Conservation (phyloP, 176 grass and related monocot species). For the Microstegium vimineum region DNA sequence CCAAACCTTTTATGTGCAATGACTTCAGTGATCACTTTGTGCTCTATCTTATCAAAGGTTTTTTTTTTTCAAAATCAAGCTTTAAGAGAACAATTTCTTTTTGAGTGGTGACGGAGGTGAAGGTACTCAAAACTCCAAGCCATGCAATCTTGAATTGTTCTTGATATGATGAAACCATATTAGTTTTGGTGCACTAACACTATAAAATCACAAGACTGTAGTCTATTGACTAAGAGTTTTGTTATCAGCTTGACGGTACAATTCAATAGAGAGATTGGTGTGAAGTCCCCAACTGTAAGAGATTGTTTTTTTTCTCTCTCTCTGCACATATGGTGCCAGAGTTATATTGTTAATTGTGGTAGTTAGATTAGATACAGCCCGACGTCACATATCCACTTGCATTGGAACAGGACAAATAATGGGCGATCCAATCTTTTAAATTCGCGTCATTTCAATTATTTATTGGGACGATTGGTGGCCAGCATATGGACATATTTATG, state of each 20-base stretch:
- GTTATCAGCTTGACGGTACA: fast-evolving
- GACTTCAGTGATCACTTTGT: fast-evolving
- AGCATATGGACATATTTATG: too few relatives aligned
- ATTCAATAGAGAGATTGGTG: neutral
- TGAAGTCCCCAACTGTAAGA: fast-evolving
- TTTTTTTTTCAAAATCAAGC: neutral
- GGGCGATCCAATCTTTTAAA: neutral
- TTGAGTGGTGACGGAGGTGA: fast-evolving
- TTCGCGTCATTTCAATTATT: neutral
- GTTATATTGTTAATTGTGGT: too few relatives aligned
- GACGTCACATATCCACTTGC: too few relatives aligned
- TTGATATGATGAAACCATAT: neutral
- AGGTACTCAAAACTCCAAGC: neutral
- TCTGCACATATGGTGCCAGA: too few relatives aligned
- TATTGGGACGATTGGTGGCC: too few relatives aligned
- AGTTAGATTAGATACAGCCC: too few relatives aligned
- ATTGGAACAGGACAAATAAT: too few relatives aligned
- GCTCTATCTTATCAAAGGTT: neutral
- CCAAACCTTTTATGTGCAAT: neutral
- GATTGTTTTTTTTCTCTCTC: neutral
- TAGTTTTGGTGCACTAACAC: fast-evolving
- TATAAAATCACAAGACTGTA: fast-evolving
- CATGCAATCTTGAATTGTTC: neutral
- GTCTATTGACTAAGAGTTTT: neutral
- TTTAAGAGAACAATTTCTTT: neutral